A percentile compares a stretch with the other conserved stretches of the same genome.
phyloP scores from a whole-genome alignment of 129 eudicot species.

The Kitagawia praeruptora region DNA sequence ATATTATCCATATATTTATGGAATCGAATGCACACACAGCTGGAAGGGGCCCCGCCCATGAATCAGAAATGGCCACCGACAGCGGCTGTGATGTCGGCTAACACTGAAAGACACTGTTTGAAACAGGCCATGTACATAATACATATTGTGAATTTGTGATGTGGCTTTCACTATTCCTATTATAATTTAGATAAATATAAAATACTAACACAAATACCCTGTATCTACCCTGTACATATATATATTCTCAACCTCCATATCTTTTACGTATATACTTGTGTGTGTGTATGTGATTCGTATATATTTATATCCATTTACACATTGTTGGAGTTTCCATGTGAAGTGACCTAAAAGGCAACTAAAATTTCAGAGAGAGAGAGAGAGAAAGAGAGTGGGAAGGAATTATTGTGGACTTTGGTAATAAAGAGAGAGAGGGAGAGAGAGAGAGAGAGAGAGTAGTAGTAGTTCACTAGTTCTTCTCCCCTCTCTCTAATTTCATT shows the following conservation, averaged over 20 bases:
- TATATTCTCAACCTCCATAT: not conserved
- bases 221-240: not conserved
- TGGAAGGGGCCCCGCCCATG: too few species aligned
- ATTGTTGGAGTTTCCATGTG: not conserved
- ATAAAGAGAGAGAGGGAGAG: slow-evolving; percentile 1
- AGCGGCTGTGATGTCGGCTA: too few species aligned
- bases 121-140: too few species aligned
- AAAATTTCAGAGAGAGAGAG: not conserved
- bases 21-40: too few species aligned
- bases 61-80: too few species aligned
- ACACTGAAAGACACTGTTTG: too few species aligned
- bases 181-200: too few species aligned
- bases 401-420: not conserved
- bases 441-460: not conserved
- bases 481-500: not conserved
- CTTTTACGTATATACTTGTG: too few species aligned
- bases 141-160: too few species aligned
- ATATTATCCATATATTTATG: too few species aligned
- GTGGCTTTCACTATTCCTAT: not conserved
- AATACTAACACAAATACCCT: not conserved
- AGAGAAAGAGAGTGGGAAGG: not conserved
- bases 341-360: slow-evolving; percentile 30
- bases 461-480: too few species aligned
- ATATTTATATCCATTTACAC: not conserved
- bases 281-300: too few species aligned